phyloP scores from a whole-genome alignment of 208 protist genomes.

The Kentomonas sorsogonicus region DNA sequence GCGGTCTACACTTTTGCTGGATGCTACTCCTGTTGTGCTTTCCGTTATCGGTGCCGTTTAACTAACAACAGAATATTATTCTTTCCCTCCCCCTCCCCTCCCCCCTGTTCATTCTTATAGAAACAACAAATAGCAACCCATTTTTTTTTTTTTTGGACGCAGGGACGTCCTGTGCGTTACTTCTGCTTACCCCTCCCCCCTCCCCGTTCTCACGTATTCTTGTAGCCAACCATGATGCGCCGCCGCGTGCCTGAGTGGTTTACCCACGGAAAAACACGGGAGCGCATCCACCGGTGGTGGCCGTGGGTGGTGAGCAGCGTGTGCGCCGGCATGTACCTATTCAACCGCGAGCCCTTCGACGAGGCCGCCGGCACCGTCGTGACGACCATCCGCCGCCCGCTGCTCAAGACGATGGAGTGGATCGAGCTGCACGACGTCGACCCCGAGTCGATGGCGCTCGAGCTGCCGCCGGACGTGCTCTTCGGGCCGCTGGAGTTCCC shows the following conservation, averaged over 20 bases:
- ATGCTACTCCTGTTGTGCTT: too few species aligned
- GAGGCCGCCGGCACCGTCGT: constrained; percentile 70
- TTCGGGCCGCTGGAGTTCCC: constrained; percentile 84
- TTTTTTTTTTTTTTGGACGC: constrained; percentile 1
- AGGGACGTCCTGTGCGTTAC: neutral
- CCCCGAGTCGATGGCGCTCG: constrained; percentile 81
- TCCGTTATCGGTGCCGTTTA: too few species aligned
- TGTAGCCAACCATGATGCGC: constrained; percentile 47
- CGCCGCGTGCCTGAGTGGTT: constrained; percentile 76
- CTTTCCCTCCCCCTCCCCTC: too few species aligned
- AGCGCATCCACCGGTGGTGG: constrained; percentile 81
- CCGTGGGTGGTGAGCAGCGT: constrained; percentile 78
- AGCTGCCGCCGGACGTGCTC: constrained; percentile 84
- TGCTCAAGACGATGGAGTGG: constrained; percentile 85
- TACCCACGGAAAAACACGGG: constrained; percentile 64
- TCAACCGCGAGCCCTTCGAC: constrained; percentile 85
- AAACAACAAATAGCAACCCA: neutral
- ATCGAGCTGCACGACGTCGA: constrained; percentile 87
- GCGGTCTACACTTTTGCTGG: too few species aligned
- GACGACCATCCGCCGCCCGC: constrained; percentile 68
- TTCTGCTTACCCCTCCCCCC: neutral
- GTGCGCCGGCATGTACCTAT: constrained; percentile 76
- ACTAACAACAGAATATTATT: too few species aligned
- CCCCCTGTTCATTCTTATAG: neutral
- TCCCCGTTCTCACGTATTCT: neutral